A percentile compares a stretch with the other conserved stretches of the same genome.
phyloP scores from a whole-genome alignment of 176 grass and related monocot species.

The Ananas comosus region DNA sequence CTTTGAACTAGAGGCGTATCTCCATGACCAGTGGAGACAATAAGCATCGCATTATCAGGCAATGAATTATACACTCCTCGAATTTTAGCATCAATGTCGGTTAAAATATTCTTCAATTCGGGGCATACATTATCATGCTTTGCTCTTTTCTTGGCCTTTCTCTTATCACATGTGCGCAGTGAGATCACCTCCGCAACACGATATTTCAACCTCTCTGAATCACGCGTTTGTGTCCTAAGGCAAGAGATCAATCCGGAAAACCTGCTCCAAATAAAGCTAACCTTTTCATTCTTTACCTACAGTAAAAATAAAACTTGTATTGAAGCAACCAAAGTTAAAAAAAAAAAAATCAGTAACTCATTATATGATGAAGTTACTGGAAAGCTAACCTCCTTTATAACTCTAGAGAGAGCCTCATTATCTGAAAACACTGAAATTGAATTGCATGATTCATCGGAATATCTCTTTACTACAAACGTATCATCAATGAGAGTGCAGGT shows the following conservation, averaged over 20 bases:
- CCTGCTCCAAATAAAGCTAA: constrained; percentile 78
- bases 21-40: constrained; percentile 87
- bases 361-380: constrained; percentile 2
- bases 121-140: constrained; percentile 29
- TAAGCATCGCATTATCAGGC: constrained; percentile 62
- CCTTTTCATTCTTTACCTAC: constrained; percentile 73
- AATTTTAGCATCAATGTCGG: constrained; percentile 61
- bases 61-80: constrained; percentile 44
- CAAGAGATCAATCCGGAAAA: constrained; percentile 70
- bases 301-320: constrained; percentile 19
- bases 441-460: constrained; percentile 89
- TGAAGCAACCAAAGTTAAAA: constrained; percentile 8
- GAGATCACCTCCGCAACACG: constrained; percentile 69
- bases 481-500: constrained; percentile 76
- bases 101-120: constrained; percentile 63
- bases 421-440: constrained; percentile 73
- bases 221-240: constrained; percentile 40
- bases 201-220: constrained; percentile 50
- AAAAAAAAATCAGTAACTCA: background rate
- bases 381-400: constrained; percentile 65
- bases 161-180: constrained; percentile 63
- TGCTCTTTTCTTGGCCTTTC: constrained; percentile 45
- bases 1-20: constrained; percentile 85
- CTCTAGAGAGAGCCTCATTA: constrained; percentile 69
- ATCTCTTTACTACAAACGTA: constrained; percentile 44